phyloP scores from a whole-genome alignment of 2,329 filamentous ascomycete species.

The Lecanicillium sp. region DNA sequence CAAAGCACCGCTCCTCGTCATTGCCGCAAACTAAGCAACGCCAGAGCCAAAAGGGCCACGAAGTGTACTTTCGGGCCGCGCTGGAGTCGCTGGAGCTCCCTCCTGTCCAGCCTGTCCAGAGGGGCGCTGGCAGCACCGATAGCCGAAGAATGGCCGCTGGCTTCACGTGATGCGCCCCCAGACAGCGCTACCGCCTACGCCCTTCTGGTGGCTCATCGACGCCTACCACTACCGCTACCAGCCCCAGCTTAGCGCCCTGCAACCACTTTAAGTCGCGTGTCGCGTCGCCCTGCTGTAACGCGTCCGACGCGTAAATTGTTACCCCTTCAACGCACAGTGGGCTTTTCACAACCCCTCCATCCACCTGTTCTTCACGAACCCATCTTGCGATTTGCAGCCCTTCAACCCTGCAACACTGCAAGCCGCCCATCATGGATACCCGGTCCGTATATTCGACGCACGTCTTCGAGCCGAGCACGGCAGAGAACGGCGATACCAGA shows the following conservation, averaged over 20 bases:
- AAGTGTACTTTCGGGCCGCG: not conserved
- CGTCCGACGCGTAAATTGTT: constrained; percentile 15
- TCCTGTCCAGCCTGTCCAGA: not conserved
- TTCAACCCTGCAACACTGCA: not conserved
- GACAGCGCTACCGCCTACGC: not conserved
- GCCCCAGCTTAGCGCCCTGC: constrained; percentile 17
- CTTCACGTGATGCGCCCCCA: not conserved
- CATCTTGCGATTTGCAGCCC: not conserved
- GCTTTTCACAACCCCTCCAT: constrained; percentile 10
- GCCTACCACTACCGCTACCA: not conserved
- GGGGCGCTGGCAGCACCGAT: not conserved
- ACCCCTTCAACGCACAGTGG: not conserved
- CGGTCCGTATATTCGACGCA: constrained; percentile 82
- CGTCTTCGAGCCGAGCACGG: constrained; percentile 64
- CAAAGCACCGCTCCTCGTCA: constrained; percentile 8
- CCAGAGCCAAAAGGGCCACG: constrained; percentile 9
- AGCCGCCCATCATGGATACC: constrained; percentile 61
- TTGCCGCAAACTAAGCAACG: constrained; percentile 8
- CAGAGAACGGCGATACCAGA: constrained; percentile 62
- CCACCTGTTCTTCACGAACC: not conserved
- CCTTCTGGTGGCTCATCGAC: not conserved
- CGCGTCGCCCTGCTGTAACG: constrained; percentile 13
- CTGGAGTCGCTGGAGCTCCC: not conserved
- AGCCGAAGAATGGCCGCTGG: constrained; percentile 11
- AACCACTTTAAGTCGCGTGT: constrained; percentile 28